phyloP scores from a whole-genome alignment of 441 rosid species.

The Biscutella laevigata region DNA sequence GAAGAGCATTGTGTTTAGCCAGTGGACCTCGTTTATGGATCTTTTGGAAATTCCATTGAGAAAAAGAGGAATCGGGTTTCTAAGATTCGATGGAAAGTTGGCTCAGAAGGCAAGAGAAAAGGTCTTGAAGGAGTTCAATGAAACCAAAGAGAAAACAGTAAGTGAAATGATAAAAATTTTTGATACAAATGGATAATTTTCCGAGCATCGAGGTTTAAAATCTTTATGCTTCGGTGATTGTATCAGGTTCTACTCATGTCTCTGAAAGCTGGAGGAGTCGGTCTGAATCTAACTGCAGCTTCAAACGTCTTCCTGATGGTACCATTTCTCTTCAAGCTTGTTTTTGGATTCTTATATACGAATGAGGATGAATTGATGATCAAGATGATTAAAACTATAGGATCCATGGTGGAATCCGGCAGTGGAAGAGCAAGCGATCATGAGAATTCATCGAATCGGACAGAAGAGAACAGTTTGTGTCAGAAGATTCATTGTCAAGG shows the following conservation, averaged over 20 bases:
- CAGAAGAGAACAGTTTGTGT: slow-evolving; percentile 46
- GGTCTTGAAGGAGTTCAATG: slow-evolving; percentile 56
- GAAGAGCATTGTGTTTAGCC: slow-evolving; percentile 69
- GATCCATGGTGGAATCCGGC: slow-evolving; percentile 88
- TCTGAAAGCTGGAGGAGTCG: slow-evolving; percentile 69
- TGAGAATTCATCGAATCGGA: slow-evolving; percentile 63
- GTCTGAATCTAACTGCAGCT: slow-evolving; percentile 59
- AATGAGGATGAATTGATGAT: neutral
- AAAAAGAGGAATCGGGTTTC: slow-evolving; percentile 37
- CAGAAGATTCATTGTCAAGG: slow-evolving; percentile 62
- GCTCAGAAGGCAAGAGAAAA: slow-evolving; percentile 52
- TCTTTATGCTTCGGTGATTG: neutral
- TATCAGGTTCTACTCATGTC: slow-evolving; percentile 57
- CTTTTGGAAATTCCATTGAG: slow-evolving; percentile 51
- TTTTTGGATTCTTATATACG: neutral
- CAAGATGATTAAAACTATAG: too few species aligned
- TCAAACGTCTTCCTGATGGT: slow-evolving; percentile 63
- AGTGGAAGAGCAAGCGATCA: slow-evolving; percentile 68
- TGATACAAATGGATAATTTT: too few species aligned
- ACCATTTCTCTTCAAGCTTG: neutral
- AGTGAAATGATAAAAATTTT: too few species aligned
- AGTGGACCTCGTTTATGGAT: slow-evolving; percentile 65
- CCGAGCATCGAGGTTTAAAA: neutral
- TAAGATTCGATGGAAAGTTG: slow-evolving; percentile 50
- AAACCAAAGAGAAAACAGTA: slow-evolving; percentile 48